Evolutionary conservation across 768 basidiomycete species (phyloP).

Genomic region (Kwoniella europaea): DNA sequence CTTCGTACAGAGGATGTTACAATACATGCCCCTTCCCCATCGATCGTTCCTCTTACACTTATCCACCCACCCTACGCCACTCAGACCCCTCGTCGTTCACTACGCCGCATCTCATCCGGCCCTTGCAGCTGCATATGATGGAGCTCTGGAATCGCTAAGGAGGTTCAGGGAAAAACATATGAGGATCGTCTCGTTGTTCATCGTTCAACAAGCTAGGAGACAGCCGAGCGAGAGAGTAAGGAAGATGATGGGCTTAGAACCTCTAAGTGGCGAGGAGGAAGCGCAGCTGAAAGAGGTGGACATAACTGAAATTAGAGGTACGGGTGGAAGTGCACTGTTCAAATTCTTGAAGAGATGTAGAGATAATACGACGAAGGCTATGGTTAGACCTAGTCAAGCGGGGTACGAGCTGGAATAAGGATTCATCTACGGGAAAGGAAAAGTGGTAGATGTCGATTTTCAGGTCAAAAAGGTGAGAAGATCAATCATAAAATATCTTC

Average conservation of each 20-base stretch:
- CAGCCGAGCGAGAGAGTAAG: conserved; percentile 50
- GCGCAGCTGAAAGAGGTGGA: conserved; percentile 12
- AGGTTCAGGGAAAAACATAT: conserved; percentile 85
- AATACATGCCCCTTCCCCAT: conserved; percentile 94
- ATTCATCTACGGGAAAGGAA: too few species aligned
- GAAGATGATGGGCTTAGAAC: conserved; percentile 35
- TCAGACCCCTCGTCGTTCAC: conserved; percentile 65
- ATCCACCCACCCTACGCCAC: conserved; percentile 70
- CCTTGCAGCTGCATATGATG: conserved; percentile 68
- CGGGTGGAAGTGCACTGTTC: conserved; percentile 85
- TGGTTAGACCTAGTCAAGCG: conserved; percentile 42
- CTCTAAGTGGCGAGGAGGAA: conserved; percentile 23
- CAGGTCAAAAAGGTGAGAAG: too few species aligned
- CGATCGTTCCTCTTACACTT: conserved; percentile 72
- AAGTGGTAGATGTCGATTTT: too few species aligned
- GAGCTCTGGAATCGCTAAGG: conserved; percentile 77
- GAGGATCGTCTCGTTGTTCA: conserved; percentile 82
- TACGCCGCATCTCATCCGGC: conserved; percentile 42
- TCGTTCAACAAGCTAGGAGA: conserved; percentile 78
- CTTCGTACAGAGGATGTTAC: conserved; percentile 85
- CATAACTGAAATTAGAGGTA: conserved; percentile 70
- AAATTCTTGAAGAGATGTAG: conserved; percentile 83
- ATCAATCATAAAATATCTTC: too few species aligned
- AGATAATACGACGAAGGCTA: conserved; percentile 72
- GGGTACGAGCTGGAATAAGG: conserved; percentile 39